Conservation (phyloP, 768 basidiomycete species). For the Calocybe gangraenosa region DNA sequence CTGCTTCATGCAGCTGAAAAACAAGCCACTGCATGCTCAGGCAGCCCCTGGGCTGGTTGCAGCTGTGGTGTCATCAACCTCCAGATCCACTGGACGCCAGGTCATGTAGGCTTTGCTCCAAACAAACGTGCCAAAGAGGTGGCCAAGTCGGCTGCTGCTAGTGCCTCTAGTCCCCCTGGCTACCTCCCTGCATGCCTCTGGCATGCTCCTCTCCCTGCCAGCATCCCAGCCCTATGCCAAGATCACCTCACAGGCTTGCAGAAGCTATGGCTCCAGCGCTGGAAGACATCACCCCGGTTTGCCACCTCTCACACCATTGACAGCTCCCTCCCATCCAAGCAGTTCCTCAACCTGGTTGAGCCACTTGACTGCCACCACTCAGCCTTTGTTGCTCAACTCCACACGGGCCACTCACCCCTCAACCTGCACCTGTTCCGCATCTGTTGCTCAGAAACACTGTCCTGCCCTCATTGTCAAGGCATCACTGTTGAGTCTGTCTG, state of each 20-base stretch:
- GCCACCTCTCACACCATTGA: constrained; percentile 10
- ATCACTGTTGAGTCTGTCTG: constrained; percentile 1
- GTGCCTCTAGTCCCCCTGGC: not conserved
- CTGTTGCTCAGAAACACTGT: too few species aligned
- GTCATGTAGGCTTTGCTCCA: constrained; percentile 9
- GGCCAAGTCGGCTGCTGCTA: constrained; percentile 6
- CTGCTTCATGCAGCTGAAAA: not conserved
- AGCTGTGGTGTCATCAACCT: too few species aligned
- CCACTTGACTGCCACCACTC: too few species aligned
- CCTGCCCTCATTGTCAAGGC: too few species aligned
- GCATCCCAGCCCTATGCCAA: constrained; percentile 14
- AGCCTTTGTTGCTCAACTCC: too few species aligned
- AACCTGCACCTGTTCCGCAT: too few species aligned
- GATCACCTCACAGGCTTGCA: constrained; percentile 9
- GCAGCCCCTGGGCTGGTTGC: not conserved
- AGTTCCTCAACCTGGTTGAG: not conserved
- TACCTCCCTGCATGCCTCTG: constrained; percentile 5
- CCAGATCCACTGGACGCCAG: too few species aligned
- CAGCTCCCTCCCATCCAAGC: constrained; percentile 9
- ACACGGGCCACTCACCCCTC: too few species aligned
- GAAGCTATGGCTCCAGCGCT: too few species aligned
- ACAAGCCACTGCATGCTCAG: too few species aligned
- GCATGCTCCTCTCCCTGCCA: constrained; percentile 8
- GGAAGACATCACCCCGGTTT: too few species aligned
- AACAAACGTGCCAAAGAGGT: constrained; percentile 8